phyloP scores from a whole-genome alignment of 129 eudicot genomes.

The Solidago caesia region DNA sequence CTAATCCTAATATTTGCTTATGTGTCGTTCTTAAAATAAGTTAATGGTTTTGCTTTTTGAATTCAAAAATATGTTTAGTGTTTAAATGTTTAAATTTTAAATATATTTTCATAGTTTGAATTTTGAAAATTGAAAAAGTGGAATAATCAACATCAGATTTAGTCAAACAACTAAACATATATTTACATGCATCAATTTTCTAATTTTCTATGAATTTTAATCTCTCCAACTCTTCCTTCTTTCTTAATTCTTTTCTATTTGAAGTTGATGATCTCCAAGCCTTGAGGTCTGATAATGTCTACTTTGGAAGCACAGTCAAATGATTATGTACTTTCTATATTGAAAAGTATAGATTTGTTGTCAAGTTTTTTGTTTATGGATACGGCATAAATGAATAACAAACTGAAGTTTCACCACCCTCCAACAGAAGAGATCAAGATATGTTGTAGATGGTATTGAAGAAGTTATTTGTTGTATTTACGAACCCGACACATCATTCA shows the following conservation, averaged over 20 bases:
- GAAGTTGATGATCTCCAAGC: slow-evolving; percentile 62
- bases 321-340: slow-evolving; percentile 76
- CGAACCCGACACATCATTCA: slow-evolving; percentile 43
- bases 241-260: slow-evolving; percentile 43
- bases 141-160: too few relatives aligned
- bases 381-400: slow-evolving; percentile 24
- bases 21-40: too few relatives aligned
- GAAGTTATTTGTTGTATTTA: slow-evolving; percentile 70
- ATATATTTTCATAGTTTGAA: too few relatives aligned
- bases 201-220: too few relatives aligned
- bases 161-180: too few relatives aligned
- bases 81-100: too few relatives aligned
- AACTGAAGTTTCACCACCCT: slow-evolving; percentile 20
- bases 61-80: too few relatives aligned
- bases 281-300: slow-evolving; percentile 40
- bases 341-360: slow-evolving; percentile 63
- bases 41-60: too few relatives aligned
- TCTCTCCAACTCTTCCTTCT: too few relatives aligned
- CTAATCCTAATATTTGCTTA: too few relatives aligned
- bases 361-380: slow-evolving; percentile 50
- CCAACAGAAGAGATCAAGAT: slow-evolving; percentile 29
- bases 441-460: slow-evolving; percentile 40
- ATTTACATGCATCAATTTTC: too few relatives aligned
- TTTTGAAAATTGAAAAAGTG: too few relatives aligned
- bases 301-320: slow-evolving; percentile 67